phyloP scores from a whole-genome alignment of 495 filamentous ascomycete species.

The Copromyces sp. region DNA sequence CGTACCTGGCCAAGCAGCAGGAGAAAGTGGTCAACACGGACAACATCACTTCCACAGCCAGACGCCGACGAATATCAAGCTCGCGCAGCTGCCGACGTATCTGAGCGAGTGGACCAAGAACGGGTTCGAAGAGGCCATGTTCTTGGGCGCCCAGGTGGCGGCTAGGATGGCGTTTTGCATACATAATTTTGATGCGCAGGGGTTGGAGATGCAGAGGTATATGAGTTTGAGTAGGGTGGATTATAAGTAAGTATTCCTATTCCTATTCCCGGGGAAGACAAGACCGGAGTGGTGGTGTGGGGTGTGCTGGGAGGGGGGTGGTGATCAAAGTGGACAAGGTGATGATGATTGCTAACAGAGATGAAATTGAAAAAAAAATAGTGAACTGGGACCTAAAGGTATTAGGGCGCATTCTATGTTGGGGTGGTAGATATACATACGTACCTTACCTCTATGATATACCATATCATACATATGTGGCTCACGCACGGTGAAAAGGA shows the following conservation, averaged over 20 bases:
- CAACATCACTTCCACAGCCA: slow-evolving; percentile 73
- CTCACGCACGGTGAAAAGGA: not conserved
- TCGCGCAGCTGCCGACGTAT: slow-evolving; percentile 70
- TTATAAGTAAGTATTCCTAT: slow-evolving; percentile 34
- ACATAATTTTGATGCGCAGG: slow-evolving; percentile 35
- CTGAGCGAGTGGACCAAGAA: slow-evolving; percentile 90
- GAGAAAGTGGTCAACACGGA: not conserved
- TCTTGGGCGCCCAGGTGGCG: slow-evolving; percentile 71
- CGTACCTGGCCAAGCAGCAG: slow-evolving; percentile 33
- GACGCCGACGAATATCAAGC: slow-evolving; percentile 78
- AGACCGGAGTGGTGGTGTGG: too few species aligned
- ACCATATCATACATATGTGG: not conserved
- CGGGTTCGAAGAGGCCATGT: slow-evolving; percentile 66
- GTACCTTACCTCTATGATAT: not conserved
- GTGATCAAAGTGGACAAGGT: not conserved
- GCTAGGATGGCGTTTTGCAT: slow-evolving; percentile 60
- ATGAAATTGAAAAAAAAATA: slow-evolving; percentile 1
- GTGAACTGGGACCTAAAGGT: slow-evolving; percentile 34
- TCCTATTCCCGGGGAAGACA: not conserved
- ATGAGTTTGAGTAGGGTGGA: slow-evolving; percentile 39
- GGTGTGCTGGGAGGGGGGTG: too few species aligned
- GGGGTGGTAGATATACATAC: slow-evolving; percentile 4
- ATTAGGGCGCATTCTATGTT: slow-evolving; percentile 35
- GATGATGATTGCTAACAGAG: not conserved
- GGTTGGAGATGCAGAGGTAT: slow-evolving; percentile 26